Evolutionary conservation across 345 rosid genomes (phyloP).

Genomic region (Dovyalis caffra): DNA sequence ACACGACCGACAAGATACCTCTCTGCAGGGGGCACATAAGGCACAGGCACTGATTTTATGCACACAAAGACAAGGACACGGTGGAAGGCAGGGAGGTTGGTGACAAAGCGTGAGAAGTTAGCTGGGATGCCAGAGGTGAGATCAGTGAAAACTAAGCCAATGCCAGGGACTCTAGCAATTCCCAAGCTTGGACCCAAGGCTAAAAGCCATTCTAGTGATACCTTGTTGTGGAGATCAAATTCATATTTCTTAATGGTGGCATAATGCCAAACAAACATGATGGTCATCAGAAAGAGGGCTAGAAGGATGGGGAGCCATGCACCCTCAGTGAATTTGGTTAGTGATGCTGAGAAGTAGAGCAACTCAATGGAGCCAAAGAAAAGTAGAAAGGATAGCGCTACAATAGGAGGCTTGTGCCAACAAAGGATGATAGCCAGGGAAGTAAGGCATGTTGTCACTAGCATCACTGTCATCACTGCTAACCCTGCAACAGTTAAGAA

Average conservation of each 20-base stretch:
- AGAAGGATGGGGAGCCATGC: slow-evolving; percentile 99
- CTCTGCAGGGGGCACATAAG: slow-evolving; percentile 83
- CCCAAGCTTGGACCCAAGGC: slow-evolving; percentile 93
- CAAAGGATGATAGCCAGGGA: slow-evolving; percentile 85
- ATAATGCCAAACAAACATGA: slow-evolving; percentile 98
- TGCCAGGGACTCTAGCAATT: slow-evolving; percentile 87
- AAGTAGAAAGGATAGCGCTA: slow-evolving; percentile 73
- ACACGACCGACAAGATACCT: slow-evolving; percentile 94
- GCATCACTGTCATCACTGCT: slow-evolving; percentile 98
- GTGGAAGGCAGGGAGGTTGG: slow-evolving; percentile 98
- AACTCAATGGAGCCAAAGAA: slow-evolving; percentile 85
- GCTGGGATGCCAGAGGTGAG: slow-evolving; percentile 96
- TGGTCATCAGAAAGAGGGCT: slow-evolving; percentile 75
- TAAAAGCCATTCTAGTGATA: slow-evolving; percentile 95
- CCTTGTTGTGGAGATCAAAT: slow-evolving; percentile 92
- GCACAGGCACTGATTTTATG: slow-evolving; percentile 91
- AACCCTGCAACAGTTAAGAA: slow-evolving; percentile 55
- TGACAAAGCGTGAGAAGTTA: slow-evolving; percentile 95
- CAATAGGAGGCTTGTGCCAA: slow-evolving; percentile 82
- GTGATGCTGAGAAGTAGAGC: slow-evolving; percentile 97
- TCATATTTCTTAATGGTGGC: slow-evolving; percentile 90
- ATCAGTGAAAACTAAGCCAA: slow-evolving; percentile 90
- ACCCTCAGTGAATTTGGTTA: slow-evolving; percentile 91
- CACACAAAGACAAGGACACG: slow-evolving; percentile 86
- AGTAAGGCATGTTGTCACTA: slow-evolving; percentile 95